phyloP scores from a whole-genome alignment of 2,329 filamentous ascomycete genomes.

The Hirsutella minnesotensis region DNA sequence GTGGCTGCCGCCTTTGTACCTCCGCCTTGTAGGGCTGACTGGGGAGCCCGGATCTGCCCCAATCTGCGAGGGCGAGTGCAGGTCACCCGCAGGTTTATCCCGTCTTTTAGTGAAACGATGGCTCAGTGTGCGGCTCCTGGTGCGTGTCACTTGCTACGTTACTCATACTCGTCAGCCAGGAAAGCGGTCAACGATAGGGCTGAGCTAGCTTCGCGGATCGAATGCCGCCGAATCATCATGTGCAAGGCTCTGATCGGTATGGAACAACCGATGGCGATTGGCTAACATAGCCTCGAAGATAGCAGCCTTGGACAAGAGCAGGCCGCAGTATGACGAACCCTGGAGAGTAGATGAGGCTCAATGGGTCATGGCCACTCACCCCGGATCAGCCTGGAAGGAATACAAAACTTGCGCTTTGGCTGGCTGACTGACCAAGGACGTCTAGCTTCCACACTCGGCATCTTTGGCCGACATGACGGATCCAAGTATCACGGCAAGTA shows the following conservation, averaged over 20 bases:
- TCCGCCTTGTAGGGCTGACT: constrained; percentile 6
- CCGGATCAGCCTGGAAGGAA: too few relatives aligned
- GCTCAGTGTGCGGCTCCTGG: neutral
- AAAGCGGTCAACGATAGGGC: neutral
- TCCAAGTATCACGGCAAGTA: too few relatives aligned
- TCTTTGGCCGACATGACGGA: too few relatives aligned
- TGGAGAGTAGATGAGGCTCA: neutral
- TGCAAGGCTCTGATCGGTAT: neutral
- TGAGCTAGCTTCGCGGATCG: neutral
- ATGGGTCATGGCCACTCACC: too few relatives aligned
- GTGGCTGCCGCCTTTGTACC: neutral
- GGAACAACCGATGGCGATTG: neutral
- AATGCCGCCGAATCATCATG: neutral
- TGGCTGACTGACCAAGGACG: too few relatives aligned
- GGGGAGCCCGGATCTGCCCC: neutral
- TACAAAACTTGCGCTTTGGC: too few relatives aligned
- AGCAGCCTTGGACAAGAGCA: too few relatives aligned
- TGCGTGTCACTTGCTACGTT: neutral
- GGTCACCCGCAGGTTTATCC: neutral
- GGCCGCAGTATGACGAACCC: neutral
- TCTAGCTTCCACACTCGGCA: too few relatives aligned
- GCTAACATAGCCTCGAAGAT: neutral
- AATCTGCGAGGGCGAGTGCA: neutral
- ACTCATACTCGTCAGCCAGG: neutral
- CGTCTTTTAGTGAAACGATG: neutral